Percentiles rank a stretch among this genome's conserved stretches.
These are phyloP conservation scores for Haplosporangium sp. DNA, from an alignment of 371 early-diverging fungal species.

Conservation along the genomic window DNA sequence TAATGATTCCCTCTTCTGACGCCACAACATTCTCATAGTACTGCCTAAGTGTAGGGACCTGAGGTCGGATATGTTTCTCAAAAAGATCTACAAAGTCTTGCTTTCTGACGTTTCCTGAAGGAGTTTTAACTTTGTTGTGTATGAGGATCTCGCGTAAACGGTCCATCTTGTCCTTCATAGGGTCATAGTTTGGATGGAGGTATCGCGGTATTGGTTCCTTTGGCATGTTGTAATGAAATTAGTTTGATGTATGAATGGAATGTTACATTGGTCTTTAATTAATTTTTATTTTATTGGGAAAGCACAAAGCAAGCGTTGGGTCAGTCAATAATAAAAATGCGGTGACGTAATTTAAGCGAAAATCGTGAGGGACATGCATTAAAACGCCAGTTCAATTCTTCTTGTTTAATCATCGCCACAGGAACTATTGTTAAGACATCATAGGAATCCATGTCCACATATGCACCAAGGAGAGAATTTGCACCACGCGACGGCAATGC, in stretches of 20 bases:
- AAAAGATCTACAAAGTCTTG: conserved; percentile 27
- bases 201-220: conserved; percentile 23
- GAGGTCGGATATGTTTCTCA: conserved; percentile 31
- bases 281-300: no score
- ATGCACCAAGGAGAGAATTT: conserved; percentile 38
- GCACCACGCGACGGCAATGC: conserved; percentile 44
- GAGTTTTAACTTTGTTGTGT: conserved; percentile 26
- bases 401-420: no score
- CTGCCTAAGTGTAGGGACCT: conserved; percentile 7
- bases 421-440: no score
- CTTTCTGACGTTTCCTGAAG: conserved; percentile 28
- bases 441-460: conserved; percentile 24
- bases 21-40: conserved; percentile 16
- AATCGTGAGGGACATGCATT: no score
- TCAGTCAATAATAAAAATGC: no score
- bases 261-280: neutral
- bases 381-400: no score
- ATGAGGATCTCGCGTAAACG: conserved; percentile 31
- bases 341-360: no score
- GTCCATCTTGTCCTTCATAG: conserved; percentile 31
- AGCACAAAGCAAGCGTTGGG: no score
- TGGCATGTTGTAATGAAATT: conserved; percentile 9
- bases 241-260: neutral
- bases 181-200: conserved; percentile 32
- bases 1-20: conserved; percentile 27